Percentiles rank a stretch among this genome's conserved stretches.
These are phyloP conservation scores for Scheffersomyces illinoinensis DNA, from an alignment of 1,139 yeast genomes.

Conservation along the genomic window DNA sequence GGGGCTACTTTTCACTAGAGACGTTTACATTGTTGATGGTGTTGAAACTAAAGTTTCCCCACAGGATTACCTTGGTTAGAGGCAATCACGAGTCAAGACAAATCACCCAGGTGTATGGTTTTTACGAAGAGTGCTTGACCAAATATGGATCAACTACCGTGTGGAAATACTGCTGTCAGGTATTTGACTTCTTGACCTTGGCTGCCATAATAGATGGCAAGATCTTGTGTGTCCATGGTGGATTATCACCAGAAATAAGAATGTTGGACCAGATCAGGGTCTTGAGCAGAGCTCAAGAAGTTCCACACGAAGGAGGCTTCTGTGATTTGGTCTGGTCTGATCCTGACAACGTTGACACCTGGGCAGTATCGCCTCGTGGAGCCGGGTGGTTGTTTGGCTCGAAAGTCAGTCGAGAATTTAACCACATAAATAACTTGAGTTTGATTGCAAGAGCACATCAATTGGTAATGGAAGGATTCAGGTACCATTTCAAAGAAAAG, in stretches of 20 bases:
- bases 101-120: constrained; percentile 94
- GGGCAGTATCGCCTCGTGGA: constrained; percentile 99
- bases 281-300: constrained; percentile 96
- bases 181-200: constrained; percentile 85
- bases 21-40: constrained; percentile 91
- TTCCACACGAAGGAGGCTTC: constrained; percentile 98
- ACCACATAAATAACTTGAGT: constrained; percentile 83
- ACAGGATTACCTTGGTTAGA: constrained; percentile 81
- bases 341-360: constrained; percentile 95
- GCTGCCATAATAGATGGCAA: constrained; percentile 96
- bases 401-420: constrained; percentile 89
- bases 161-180: constrained; percentile 97
- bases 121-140: constrained; percentile 85
- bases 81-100: constrained; percentile 96
- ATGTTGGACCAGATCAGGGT: constrained; percentile 96
- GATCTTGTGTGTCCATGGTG: constrained; percentile 93
- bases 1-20: constrained; percentile 93
- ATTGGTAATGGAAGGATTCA: constrained; percentile 97
- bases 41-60: constrained; percentile 83
- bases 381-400: constrained; percentile 98
- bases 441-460: constrained; percentile 97
- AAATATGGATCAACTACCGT: constrained; percentile 96
- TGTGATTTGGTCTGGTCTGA: constrained; percentile 98
- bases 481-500: constrained; percentile 91
- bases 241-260: constrained; percentile 95